phyloP scores from a whole-genome alignment of 164 flowering plant genomes.

The Aristolochia contorta region DNA sequence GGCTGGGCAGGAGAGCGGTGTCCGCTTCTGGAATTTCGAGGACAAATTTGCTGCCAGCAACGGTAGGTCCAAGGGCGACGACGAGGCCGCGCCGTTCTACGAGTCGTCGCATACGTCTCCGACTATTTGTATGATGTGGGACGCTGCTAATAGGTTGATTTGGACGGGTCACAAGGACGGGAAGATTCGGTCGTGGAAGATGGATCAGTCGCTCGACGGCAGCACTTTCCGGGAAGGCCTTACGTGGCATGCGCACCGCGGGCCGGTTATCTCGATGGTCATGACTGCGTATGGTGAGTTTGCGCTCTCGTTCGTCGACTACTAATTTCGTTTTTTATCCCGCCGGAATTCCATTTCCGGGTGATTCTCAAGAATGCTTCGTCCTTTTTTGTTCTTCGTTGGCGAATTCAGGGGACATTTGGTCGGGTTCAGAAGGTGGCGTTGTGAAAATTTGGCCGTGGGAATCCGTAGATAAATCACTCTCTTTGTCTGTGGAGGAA shows the following conservation, averaged over 20 bases:
- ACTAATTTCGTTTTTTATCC: not conserved
- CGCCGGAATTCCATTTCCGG: not conserved
- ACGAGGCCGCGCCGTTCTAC: slow-evolving; percentile 68
- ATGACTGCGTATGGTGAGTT: slow-evolving; percentile 64
- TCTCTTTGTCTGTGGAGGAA: slow-evolving; percentile 55
- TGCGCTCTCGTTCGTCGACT: not conserved
- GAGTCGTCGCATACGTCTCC: slow-evolving; percentile 59
- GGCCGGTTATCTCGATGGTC: slow-evolving; percentile 64
- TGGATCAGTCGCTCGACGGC: slow-evolving; percentile 43
- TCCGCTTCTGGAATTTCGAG: slow-evolving; percentile 48
- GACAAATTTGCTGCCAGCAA: slow-evolving; percentile 16
- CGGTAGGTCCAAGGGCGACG: slow-evolving; percentile 52
- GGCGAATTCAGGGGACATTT: slow-evolving; percentile 68
- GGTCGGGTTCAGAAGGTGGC: slow-evolving; percentile 94
- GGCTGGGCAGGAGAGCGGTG: slow-evolving; percentile 82
- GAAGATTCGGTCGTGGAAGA: slow-evolving; percentile 83
- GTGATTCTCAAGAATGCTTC: not conserved
- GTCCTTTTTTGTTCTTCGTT: slow-evolving; percentile 2
- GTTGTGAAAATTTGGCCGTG: slow-evolving; percentile 80
- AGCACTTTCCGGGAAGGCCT: slow-evolving; percentile 55
- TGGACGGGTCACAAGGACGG: slow-evolving; percentile 99
- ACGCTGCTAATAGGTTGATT: slow-evolving; percentile 50
- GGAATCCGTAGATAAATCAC: slow-evolving; percentile 83
- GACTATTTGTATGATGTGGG: slow-evolving; percentile 51
- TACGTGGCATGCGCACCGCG: slow-evolving; percentile 78